Conservation (phyloP, 169 alveolate species). For the Eimeria necatrix region DNA sequence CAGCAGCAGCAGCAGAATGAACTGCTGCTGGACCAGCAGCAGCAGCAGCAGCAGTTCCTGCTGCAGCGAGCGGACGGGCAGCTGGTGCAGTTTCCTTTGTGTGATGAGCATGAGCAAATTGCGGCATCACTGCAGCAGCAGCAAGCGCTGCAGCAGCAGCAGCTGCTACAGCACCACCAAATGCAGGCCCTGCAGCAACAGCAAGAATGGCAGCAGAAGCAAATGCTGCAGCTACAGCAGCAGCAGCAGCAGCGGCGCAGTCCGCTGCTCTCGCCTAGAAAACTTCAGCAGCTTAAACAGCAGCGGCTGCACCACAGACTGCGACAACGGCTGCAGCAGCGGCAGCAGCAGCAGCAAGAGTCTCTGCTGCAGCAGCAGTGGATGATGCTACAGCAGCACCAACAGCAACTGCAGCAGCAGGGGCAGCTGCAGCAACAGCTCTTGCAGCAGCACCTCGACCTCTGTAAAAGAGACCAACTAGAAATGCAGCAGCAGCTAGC, state of each 20-base stretch:
- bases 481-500: neutral
- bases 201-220: neutral
- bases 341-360: neutral
- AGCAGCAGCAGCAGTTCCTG: conserved; percentile 42
- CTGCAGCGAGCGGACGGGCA: neutral
- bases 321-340: neutral
- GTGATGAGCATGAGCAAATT: conserved; percentile 17
- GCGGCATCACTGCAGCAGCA: conserved; percentile 29
- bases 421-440: neutral
- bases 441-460: neutral
- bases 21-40: neutral
- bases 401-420: neutral
- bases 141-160: conserved; percentile 1
- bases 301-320: neutral
- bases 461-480: neutral
- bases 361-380: neutral
- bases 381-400: neutral
- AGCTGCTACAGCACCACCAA: neutral
- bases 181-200: neutral
- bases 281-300: neutral
- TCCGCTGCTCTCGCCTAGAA: neutral
- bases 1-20: neutral
- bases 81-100: neutral
- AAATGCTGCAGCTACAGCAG: conserved; percentile 32
- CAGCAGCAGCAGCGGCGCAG: conserved; percentile 37